Percentiles rank a stretch among this genome's conserved stretches.
Evolutionary conservation across 257 asterid species (phyloP).

Genomic region (Cinchona pubescens): DNA sequence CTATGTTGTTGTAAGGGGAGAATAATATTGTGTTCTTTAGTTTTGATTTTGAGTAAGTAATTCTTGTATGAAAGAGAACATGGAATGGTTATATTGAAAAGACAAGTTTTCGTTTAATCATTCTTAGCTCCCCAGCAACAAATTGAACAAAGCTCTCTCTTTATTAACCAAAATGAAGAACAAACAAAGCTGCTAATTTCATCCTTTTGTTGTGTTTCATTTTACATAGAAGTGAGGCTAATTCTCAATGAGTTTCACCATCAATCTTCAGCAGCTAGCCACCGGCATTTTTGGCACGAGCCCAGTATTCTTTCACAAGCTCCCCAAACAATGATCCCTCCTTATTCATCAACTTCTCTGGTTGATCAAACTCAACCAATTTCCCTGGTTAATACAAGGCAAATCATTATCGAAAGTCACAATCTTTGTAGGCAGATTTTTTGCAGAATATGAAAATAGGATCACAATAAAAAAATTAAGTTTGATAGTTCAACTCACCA

Average conservation of each 20-base stretch:
- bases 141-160: too few relatives aligned
- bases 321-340: conserved; percentile 31
- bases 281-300: background rate
- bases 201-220: too few relatives aligned
- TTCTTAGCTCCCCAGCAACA: too few relatives aligned
- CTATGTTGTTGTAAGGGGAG: too few relatives aligned
- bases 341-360: conserved; percentile 26
- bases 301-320: conserved; percentile 37
- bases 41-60: too few relatives aligned
- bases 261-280: background rate
- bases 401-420: background rate
- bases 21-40: too few relatives aligned
- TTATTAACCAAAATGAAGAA: too few relatives aligned
- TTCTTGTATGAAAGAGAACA: too few relatives aligned
- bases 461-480: background rate
- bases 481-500: conserved; percentile 20
- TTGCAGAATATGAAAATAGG: background rate
- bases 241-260: background rate
- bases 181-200: too few relatives aligned
- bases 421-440: background rate
- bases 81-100: too few relatives aligned
- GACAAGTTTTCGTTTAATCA: too few relatives aligned
- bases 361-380: conserved; percentile 29
- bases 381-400: conserved; percentile 19
- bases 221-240: too few relatives aligned